phyloP scores from a whole-genome alignment of 106 monocot species.

The Chionographis japonica region DNA sequence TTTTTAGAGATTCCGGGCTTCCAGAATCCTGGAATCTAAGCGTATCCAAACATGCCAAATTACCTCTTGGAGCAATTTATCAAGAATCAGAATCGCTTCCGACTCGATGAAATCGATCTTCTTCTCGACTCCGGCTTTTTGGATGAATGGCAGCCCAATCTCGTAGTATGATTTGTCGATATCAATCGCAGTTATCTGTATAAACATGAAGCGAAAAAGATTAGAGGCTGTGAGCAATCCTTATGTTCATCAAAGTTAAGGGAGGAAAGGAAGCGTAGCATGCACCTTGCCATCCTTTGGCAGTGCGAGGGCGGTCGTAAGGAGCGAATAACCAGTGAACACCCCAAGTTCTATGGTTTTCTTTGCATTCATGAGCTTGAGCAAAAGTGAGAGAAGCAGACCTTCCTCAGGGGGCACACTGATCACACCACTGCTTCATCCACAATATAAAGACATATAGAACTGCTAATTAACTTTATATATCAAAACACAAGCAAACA shows the following conservation, averaged over 20 bases:
- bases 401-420: conserved; percentile 42
- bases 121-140: conserved; percentile 44
- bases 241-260: not conserved
- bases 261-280: not conserved
- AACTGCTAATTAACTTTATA: no score
- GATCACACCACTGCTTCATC: conserved; percentile 19
- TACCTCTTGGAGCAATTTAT: conserved; percentile 41
- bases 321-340: conserved; percentile 55
- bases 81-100: conserved; percentile 30
- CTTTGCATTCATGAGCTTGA: conserved; percentile 48
- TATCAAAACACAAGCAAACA: no score
- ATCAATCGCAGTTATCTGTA: conserved; percentile 43
- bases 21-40: no score
- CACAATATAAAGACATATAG: not conserved
- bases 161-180: conserved; percentile 18
- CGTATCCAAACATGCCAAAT: no score
- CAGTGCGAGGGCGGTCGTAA: conserved; percentile 41
- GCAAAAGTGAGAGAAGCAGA: conserved; percentile 20
- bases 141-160: conserved; percentile 38
- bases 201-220: not conserved
- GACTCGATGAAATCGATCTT: conserved; percentile 53
- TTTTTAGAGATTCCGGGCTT: no score
- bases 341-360: conserved; percentile 46
- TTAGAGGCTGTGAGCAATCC: no score
- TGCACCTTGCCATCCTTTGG: conserved; percentile 42